phyloP scores from a whole-genome alignment of 768 basidiomycete species.

The Clavulina sp. region DNA sequence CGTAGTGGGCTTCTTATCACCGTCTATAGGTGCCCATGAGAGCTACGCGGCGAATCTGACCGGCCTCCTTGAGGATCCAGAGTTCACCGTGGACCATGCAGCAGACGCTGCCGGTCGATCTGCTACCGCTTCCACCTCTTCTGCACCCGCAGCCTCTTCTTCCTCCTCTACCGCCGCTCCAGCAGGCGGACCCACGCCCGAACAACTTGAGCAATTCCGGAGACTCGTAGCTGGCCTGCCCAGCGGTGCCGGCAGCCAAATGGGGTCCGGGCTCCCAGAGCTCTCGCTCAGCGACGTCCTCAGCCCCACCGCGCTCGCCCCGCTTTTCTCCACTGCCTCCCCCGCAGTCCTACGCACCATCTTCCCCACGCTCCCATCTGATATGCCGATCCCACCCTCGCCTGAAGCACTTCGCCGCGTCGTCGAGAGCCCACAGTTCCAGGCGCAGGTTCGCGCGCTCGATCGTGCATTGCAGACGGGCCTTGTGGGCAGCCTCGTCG shows the following conservation, averaged over 20 bases:
- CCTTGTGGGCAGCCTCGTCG: constrained; percentile 53
- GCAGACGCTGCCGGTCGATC: background rate
- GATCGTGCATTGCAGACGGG: constrained; percentile 78
- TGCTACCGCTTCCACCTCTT: background rate
- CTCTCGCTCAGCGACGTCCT: constrained; percentile 58
- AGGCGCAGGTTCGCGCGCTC: constrained; percentile 56
- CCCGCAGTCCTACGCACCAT: constrained; percentile 51
- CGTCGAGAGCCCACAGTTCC: constrained; percentile 71
- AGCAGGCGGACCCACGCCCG: constrained; percentile 25
- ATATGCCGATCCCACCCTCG: constrained; percentile 51
- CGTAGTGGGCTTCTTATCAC: background rate
- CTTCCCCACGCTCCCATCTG: constrained; percentile 69
- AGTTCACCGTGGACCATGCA: constrained; percentile 17
- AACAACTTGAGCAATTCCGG: constrained; percentile 47
- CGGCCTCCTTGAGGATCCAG: constrained; percentile 47
- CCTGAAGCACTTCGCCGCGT: constrained; percentile 54
- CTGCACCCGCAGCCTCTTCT: background rate
- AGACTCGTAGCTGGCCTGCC: constrained; percentile 14
- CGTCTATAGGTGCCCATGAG: constrained; percentile 16
- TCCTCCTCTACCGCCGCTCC: background rate
- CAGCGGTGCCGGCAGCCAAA: constrained; percentile 7
- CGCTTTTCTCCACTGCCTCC: constrained; percentile 34
- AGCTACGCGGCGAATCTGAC: constrained; percentile 63
- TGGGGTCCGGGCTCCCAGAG: constrained; percentile 23
- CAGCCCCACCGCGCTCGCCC: constrained; percentile 50